Evolutionary conservation across 106 monocot genomes (phyloP), one percentile per base, ranked within the genome.

Genomic region (Dendrobium catenatum): DNA sequence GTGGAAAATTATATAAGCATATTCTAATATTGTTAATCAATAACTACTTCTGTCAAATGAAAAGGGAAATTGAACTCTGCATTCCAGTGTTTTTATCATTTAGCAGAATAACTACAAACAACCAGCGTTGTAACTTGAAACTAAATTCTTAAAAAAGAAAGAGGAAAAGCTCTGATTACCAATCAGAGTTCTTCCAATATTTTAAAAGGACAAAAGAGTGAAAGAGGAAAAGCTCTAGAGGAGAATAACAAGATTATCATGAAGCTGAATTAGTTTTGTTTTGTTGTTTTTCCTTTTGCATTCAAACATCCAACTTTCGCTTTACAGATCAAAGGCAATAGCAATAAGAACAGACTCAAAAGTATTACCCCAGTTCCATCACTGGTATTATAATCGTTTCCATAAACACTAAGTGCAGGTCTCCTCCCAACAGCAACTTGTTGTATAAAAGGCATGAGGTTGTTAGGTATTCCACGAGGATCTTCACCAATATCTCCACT

Each of bases 381-480:
- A 56, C 87, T 94, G 58, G 94, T 97, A 42, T 88, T 76, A 74
- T 97, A 97, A 87, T 97, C 92, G 80, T 73, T 88, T 85, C 97
- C 97, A 80, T 77, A 94, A 43, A 97, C 89, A 37, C 89, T 90
- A 75, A 97, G 89, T 37, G 86, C 81, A 78, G 90, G 87, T 75
- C 86, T 92, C 84, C 97, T 92, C 67, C 90, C 97, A 8, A 97
- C 92, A 82, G 97, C 94, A 78, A 97, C 85, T 90, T 97, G 97
- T 73, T 97, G 97, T 56, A 97, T 73, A 82, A 86, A 97, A 48
- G 97, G 97, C 97, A 97, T 97, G 43, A 97, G 89, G 77, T 97
- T 97, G 81, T 97, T 97, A 47, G 97, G 97, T 79, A 87, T 86
- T 79, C 97, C 97, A 84, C 84, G 85, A 80, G 97, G 97, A 90